Evolutionary conservation across 768 basidiomycete species (phyloP).

Genomic region (Lanmaoa pseudosensibilis): DNA sequence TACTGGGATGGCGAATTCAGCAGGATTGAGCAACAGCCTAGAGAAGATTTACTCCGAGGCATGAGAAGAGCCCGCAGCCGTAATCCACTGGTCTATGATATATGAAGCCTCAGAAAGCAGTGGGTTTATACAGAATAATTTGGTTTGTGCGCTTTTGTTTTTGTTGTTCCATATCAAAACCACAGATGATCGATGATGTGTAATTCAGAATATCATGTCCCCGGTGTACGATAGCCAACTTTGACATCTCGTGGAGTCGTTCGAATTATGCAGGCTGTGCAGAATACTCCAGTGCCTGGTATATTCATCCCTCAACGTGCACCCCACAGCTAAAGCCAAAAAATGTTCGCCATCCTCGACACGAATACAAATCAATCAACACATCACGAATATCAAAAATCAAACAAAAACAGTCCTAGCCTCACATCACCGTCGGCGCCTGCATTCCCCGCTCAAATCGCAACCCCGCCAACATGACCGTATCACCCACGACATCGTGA

Average conservation of each 20-base stretch:
- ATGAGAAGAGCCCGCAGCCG: no score
- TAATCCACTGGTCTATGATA: no score
- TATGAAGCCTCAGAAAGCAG: no score
- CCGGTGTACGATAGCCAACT: no score
- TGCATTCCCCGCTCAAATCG: conserved; percentile 62
- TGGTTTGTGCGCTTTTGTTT: no score
- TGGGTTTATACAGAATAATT: no score
- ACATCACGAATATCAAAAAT: neutral
- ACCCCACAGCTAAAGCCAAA: neutral
- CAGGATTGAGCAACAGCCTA: no score
- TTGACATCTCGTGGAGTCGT: neutral
- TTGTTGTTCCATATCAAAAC: no score
- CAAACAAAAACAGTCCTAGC: neutral
- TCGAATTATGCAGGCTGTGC: neutral
- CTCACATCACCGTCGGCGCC: conserved; percentile 53
- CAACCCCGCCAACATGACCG: conserved; percentile 62
- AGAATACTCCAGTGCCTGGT: neutral
- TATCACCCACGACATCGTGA: conserved; percentile 37
- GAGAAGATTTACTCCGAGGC: no score
- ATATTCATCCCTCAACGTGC: neutral
- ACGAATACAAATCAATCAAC: conserved; percentile 17
- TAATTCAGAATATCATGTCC: no score
- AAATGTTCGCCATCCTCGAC: neutral
- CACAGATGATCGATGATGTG: no score
- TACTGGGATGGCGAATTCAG: no score